Conservation (phyloP, 345 rosid species). For the Populus alba region DNA sequence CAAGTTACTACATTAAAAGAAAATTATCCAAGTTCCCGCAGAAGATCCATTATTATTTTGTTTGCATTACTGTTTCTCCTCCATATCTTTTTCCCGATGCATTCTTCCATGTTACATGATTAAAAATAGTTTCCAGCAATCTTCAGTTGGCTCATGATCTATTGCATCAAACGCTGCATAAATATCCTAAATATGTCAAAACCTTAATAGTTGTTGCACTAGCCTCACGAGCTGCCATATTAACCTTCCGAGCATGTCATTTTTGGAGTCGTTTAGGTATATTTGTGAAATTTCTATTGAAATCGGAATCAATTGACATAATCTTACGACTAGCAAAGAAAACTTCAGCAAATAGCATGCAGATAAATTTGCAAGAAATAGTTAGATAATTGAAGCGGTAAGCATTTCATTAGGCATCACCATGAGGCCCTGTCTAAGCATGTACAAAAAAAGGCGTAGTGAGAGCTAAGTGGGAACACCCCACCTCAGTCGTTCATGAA, state of each 20-base stretch:
- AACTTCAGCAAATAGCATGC: background rate
- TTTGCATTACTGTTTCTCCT: no score
- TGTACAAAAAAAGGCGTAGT: background rate
- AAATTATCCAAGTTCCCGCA: no score
- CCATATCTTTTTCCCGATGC: no score
- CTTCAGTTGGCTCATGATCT: no score
- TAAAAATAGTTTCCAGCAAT: no score
- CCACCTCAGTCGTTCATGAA: conserved; percentile 16
- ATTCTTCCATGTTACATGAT: no score
- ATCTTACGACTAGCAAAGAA: conserved; percentile 9
- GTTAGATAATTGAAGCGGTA: background rate
- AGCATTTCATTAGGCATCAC: background rate
- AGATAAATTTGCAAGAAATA: background rate
- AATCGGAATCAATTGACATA: background rate
- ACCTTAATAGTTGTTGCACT: no score
- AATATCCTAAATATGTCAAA: no score
- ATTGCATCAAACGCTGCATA: no score
- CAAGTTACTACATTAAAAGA: no score
- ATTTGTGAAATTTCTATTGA: background rate
- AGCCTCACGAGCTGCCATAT: no score
- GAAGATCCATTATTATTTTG: no score
- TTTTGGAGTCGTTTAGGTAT: background rate
- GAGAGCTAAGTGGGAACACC: background rate
- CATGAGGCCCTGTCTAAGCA: background rate
- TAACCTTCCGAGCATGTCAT: background rate